phyloP scores from a whole-genome alignment of 78 protist genomes.

The Trichosphaerium sp. region DNA sequence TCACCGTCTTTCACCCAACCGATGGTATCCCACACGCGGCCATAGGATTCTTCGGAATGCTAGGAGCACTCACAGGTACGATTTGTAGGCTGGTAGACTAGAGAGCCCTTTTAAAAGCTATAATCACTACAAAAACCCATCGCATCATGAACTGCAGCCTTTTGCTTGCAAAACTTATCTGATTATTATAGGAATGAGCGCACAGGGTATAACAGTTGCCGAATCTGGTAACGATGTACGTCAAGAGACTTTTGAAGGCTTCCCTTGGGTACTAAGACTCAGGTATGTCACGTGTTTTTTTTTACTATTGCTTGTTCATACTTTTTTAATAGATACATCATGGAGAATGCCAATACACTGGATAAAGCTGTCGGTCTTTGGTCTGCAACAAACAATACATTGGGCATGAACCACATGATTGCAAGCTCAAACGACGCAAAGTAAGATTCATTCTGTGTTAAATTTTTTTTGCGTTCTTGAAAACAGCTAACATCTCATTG shows the following conservation, averaged over 20 bases:
- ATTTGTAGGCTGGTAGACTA: too few species aligned
- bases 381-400: conserved; percentile 43
- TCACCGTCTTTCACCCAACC: conserved; percentile 30
- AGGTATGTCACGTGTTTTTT: too few species aligned
- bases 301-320: too few species aligned
- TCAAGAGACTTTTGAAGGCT: conserved; percentile 41
- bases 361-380: conserved; percentile 17
- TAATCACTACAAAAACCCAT: too few species aligned
- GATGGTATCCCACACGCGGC: neutral
- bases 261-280: conserved; percentile 40
- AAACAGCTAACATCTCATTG: too few species aligned
- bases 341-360: conserved; percentile 31
- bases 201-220: conserved; percentile 36
- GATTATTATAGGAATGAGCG: too few species aligned
- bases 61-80: conserved; percentile 52
- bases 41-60: conserved; percentile 32
- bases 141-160: too few species aligned
- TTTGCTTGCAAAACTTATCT: too few species aligned
- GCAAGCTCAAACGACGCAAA: conserved; percentile 19
- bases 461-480: too few species aligned
- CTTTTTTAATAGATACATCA: conserved; percentile 26
- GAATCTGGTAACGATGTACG: conserved; percentile 30
- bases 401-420: conserved; percentile 46
- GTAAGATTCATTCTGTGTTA: too few species aligned
- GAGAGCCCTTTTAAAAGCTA: too few species aligned